Base-by-base conservation (phyloP, 768 basidiomycete species). In the Calocera cornea region DNA sequence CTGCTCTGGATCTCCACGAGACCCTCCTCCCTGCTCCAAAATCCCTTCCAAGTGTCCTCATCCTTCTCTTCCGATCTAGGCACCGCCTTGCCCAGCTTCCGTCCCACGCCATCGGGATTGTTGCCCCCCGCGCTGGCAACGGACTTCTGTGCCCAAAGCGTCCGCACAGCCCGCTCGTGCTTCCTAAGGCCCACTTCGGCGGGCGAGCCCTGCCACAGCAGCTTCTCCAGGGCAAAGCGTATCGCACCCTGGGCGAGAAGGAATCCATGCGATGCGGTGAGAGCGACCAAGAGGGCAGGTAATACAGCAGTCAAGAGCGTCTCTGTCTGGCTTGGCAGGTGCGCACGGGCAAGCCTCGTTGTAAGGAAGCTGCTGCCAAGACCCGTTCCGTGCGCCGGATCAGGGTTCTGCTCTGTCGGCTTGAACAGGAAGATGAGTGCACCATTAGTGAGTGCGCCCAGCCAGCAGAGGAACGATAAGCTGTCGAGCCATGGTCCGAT, bases 401-500 rank as follows among this genome's bases (percentile, higher is more conserved):
- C 10, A 29, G 31, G 2, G 65, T 70, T 22, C 67, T 73, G 29
- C 63, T 67, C 40, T 69, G 72, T 65, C 63, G 87, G 84, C 16
- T 83, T 85, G 82, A 97, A 95, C 71, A 97, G 85, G 79, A 92
- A 94, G 64, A 95, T 88, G 66, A 99, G 84, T 7, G 94, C 88
- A 0, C 92, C 83, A 76, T 95, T 97, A 33, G 88, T 92, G 34
- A 97, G 79, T 0, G 93, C 87, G 2, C 87, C 87, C 64, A 95
- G 79, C 93, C 94, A 98, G 14, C 92, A 84, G 74, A 99, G 82
- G 80, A 92, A 88, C 50, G 76, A 76, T 68, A 99, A 80, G 14
- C 87, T 85, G 65, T 95, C 87, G 47, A 97, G 84, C 95, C 95
- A 99, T 0, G 93, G 90, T 0, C 95, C 95, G 68, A 98, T 92